Percentiles rank a stretch among this genome's conserved stretches.
Conservation (phyloP, 176 grass and related monocot genomes). For the Poa pratensis region DNA sequence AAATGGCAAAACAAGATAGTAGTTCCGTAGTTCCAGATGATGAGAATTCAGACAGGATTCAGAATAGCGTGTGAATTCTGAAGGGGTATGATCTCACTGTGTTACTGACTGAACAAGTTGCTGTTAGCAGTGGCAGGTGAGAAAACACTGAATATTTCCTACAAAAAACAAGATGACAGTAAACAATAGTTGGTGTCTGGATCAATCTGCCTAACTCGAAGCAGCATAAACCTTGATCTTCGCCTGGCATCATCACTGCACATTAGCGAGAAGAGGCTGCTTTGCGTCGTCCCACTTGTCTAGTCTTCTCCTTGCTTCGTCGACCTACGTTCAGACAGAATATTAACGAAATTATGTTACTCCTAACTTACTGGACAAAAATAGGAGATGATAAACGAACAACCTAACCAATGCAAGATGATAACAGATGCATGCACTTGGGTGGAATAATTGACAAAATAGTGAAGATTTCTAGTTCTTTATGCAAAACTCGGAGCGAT, state of each 20-base stretch:
- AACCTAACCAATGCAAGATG: not conserved
- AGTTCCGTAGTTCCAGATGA: not conserved
- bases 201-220: slow-evolving; percentile 19
- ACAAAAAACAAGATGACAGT: not conserved
- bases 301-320: slow-evolving; percentile 64
- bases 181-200: not conserved
- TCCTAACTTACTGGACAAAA: too few relatives aligned
- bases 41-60: not conserved
- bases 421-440: not conserved
- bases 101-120: slow-evolving; percentile 7
- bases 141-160: not conserved
- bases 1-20: too few relatives aligned
- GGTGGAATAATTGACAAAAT: slow-evolving; percentile 20
- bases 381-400: not conserved
- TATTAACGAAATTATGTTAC: not conserved
- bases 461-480: not conserved
- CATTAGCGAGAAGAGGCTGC: slow-evolving; percentile 57
- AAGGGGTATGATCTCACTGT: not conserved
- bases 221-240: slow-evolving; percentile 23
- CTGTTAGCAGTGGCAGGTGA: slow-evolving; percentile 21
- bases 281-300: slow-evolving; percentile 65
- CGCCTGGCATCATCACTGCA: slow-evolving; percentile 37
- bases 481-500: not conserved
- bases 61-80: slow-evolving; percentile 6
- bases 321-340: slow-evolving; percentile 51